phyloP scores from a whole-genome alignment of 2,329 filamentous ascomycete genomes.

The Trichoderma aggressivum region DNA sequence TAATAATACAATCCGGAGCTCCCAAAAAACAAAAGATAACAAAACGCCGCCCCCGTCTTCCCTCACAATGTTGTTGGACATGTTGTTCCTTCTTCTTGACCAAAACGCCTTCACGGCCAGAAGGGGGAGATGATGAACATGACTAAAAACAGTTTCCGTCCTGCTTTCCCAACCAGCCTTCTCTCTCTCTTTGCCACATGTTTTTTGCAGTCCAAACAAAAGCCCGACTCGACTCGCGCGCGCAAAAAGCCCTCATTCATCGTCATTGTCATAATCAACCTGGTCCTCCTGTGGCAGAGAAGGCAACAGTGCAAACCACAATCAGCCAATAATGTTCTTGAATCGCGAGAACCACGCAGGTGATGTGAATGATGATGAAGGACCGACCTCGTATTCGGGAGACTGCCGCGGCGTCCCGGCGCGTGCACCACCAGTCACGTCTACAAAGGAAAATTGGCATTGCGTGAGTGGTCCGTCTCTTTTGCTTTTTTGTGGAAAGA shows the following conservation, averaged over 20 bases:
- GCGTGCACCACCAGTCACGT: slow-evolving; percentile 9
- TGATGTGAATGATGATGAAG: slow-evolving; percentile 20
- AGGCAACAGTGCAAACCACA: slow-evolving; percentile 4
- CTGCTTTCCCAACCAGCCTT: background rate
- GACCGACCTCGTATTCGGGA: slow-evolving; percentile 29
- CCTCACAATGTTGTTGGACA: background rate
- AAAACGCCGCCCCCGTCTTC: background rate
- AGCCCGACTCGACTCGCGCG: background rate
- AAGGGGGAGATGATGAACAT: background rate
- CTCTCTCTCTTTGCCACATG: background rate
- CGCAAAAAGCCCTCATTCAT: slow-evolving; percentile 17
- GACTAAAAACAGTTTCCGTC: background rate
- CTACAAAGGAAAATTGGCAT: slow-evolving; percentile 4
- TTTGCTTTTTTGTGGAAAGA: background rate
- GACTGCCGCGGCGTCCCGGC: slow-evolving; percentile 11
- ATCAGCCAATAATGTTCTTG: slow-evolving; percentile 30
- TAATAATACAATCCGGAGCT: slow-evolving; percentile 1
- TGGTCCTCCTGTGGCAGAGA: slow-evolving; percentile 23
- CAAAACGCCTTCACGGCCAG: background rate
- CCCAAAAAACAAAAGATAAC: background rate
- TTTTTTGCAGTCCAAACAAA: background rate
- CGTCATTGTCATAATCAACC: slow-evolving; percentile 19
- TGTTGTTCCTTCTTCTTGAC: background rate
- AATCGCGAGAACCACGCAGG: slow-evolving; percentile 23
- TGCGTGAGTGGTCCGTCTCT: slow-evolving; percentile 15